These are phyloP conservation scores for Cymbidium sinense DNA, from an alignment of 106 monocot genomes.

Conservation along the genomic window DNA sequence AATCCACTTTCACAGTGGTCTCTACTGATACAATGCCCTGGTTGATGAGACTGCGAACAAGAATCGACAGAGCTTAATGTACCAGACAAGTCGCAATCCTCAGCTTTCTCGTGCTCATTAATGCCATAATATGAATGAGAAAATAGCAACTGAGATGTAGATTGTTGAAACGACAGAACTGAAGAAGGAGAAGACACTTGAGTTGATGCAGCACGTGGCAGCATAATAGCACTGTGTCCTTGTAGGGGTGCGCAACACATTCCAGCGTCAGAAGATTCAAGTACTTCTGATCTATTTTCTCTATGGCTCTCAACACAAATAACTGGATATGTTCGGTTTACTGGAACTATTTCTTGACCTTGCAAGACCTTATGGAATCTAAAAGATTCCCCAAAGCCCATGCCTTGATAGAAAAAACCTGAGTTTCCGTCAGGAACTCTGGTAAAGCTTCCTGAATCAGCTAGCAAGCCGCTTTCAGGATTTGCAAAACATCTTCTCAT, in stretches of 20 bases:
- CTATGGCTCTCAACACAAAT: slow-evolving; percentile 1
- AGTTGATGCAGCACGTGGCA: slow-evolving; percentile 16
- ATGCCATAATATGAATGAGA: neutral
- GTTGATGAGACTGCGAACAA: neutral
- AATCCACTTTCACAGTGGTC: neutral
- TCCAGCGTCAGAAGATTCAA: neutral
- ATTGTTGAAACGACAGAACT: slow-evolving; percentile 61
- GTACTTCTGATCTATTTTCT: neutral
- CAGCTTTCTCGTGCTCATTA: neutral
- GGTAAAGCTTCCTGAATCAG: slow-evolving; percentile 10
- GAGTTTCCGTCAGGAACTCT: slow-evolving; percentile 31
- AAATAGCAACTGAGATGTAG: slow-evolving; percentile 11
- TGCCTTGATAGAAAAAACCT: slow-evolving; percentile 39
- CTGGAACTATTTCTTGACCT: slow-evolving; percentile 92
- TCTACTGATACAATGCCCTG: neutral
- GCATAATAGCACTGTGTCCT: slow-evolving; percentile 19
- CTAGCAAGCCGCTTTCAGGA: slow-evolving; percentile 16
- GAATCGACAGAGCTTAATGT: neutral
- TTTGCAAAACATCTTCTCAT: slow-evolving; percentile 12
- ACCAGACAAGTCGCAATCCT: neutral
- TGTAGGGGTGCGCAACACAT: slow-evolving; percentile 7
- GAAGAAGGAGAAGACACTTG: slow-evolving; percentile 70
- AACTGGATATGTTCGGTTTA: slow-evolving; percentile 24
- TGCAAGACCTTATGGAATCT: slow-evolving; percentile 98
- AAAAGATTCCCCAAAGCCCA: slow-evolving; percentile 66